phyloP scores from a whole-genome alignment of 2,329 filamentous ascomycete species.

The Sarocladium oryzae region DNA sequence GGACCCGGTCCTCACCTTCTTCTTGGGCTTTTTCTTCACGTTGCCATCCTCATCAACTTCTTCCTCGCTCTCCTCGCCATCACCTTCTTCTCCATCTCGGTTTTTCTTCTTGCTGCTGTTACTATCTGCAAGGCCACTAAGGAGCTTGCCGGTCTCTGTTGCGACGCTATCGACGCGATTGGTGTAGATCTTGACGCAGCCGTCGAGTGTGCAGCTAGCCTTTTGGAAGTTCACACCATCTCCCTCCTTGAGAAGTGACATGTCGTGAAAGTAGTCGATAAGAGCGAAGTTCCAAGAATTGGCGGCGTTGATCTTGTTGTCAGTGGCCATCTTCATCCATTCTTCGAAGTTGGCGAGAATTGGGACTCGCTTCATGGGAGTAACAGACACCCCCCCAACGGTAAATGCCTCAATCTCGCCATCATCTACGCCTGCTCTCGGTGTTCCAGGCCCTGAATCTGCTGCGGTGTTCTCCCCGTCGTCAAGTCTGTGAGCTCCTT shows the following conservation, averaged over 20 bases:
- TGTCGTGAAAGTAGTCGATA: slow-evolving; percentile 99
- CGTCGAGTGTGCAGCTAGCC: slow-evolving; percentile 93
- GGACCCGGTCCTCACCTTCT: slow-evolving; percentile 64
- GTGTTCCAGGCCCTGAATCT: slow-evolving; percentile 48
- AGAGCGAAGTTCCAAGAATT: slow-evolving; percentile 99
- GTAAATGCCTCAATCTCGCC: slow-evolving; percentile 52
- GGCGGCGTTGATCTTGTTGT: slow-evolving; percentile 97
- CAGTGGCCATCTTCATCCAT: slow-evolving; percentile 99
- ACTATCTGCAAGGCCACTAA: slow-evolving; percentile 89
- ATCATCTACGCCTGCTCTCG: slow-evolving; percentile 36
- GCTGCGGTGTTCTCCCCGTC: slow-evolving; percentile 52
- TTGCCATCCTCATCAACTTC: slow-evolving; percentile 58
- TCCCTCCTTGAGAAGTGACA: slow-evolving; percentile 93
- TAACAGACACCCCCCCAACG: slow-evolving; percentile 70
- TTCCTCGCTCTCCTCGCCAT: slow-evolving; percentile 61
- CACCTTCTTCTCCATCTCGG: slow-evolving; percentile 55
- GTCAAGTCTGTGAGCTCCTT: slow-evolving; percentile 52
- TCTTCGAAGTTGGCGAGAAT: slow-evolving; percentile 98
- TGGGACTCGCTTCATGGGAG: slow-evolving; percentile 92
- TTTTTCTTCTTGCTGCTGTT: slow-evolving; percentile 70
- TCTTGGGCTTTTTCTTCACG: slow-evolving; percentile 58
- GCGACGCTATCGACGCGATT: slow-evolving; percentile 97
- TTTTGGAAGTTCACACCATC: slow-evolving; percentile 98
- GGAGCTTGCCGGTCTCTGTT: slow-evolving; percentile 89
- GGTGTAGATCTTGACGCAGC: slow-evolving; percentile 98